A percentile compares a stretch with the other conserved stretches of the same genome.
Evolutionary conservation across 2,329 filamentous ascomycete genomes (phyloP).

Genomic region (Fusarium hainanense): DNA sequence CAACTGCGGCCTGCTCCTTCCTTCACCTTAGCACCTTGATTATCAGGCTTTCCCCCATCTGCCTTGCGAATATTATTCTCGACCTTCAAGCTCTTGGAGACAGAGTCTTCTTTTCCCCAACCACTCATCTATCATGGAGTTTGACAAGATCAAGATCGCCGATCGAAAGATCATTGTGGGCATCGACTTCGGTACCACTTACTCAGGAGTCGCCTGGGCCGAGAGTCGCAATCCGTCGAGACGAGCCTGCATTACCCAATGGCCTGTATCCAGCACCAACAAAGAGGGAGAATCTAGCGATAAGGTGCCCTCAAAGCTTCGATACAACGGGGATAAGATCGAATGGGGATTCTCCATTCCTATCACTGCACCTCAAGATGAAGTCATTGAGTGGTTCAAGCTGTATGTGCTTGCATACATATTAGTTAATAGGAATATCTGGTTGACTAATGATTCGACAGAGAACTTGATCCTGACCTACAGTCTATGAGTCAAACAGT

Average conservation of each 20-base stretch:
- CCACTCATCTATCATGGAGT: constrained; percentile 48
- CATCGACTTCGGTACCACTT: constrained; percentile 66
- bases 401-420: constrained; percentile 50
- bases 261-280: constrained; percentile 54
- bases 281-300: constrained; percentile 54
- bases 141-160: constrained; percentile 49
- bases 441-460: constrained; percentile 30
- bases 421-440: background rate
- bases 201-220: constrained; percentile 63
- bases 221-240: constrained; percentile 54
- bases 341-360: constrained; percentile 62
- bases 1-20: background rate
- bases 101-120: background rate
- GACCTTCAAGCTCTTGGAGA: background rate
- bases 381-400: constrained; percentile 61
- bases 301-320: constrained; percentile 60
- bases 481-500: constrained; percentile 49
- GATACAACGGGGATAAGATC: constrained; percentile 51
- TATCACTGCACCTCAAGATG: constrained; percentile 51
- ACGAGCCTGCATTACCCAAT: constrained; percentile 53
- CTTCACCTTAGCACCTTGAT: background rate
- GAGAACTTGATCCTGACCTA: constrained; percentile 53
- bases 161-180: constrained; percentile 60
- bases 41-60: background rate
- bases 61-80: background rate